These are phyloP conservation scores for Botrytis sinoallii DNA, from an alignment of 2,329 filamentous ascomycete species.

Conservation along the genomic window DNA sequence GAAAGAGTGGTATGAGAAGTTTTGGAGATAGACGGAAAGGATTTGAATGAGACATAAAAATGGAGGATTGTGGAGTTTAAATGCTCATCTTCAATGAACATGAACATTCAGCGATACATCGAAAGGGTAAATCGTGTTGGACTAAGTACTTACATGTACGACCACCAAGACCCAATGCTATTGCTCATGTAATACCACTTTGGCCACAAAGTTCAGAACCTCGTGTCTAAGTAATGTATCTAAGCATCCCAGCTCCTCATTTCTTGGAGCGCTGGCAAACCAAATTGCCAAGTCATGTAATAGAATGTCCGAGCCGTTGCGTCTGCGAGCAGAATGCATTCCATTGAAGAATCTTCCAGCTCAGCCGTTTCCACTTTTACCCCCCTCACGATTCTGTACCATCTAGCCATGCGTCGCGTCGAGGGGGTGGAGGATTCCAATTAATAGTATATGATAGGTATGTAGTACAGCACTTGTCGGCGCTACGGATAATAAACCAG, in stretches of 20 bases:
- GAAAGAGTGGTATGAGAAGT: neutral
- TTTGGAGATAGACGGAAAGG: neutral
- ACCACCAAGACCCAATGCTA: neutral
- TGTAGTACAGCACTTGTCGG: neutral
- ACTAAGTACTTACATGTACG: neutral
- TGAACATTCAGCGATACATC: neutral
- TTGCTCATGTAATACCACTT: neutral
- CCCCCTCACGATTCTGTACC: neutral
- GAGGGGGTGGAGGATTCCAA: too few relatives aligned
- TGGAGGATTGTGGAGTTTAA: neutral
- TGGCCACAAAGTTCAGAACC: neutral
- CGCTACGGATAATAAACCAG: neutral
- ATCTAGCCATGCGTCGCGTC: neutral
- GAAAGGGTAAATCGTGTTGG: neutral
- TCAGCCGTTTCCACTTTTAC: neutral
- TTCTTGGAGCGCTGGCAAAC: neutral
- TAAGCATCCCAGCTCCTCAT: neutral
- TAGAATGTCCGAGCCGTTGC: neutral
- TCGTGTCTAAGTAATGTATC: neutral
- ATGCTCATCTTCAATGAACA: neutral
- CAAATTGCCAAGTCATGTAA: slow-evolving; percentile 3
- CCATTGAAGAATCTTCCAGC: neutral
- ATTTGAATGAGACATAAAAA: neutral
- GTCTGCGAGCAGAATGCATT: neutral
- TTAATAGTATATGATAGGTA: neutral